Base-by-base conservation (phyloP, 495 filamentous ascomycete genomes). In the Bryoglossum gracile region DNA sequence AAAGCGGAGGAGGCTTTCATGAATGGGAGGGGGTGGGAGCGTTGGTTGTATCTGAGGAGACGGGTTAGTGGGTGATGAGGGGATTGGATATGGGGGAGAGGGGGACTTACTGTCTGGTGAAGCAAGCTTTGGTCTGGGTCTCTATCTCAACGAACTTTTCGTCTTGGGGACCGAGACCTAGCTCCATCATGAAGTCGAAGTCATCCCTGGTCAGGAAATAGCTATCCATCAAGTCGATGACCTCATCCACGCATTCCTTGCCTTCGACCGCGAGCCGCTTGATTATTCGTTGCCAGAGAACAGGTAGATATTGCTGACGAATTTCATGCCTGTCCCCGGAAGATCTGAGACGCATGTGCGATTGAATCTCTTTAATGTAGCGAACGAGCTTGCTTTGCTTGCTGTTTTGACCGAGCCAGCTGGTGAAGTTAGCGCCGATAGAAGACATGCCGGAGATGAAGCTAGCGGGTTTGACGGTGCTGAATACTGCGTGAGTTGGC, bases 171-270 rank as follows among this genome's bases (percentile, higher is more conserved):
- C 92, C 94, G 25, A 99, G 74, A 9, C 89, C 91, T 9, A 99
- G 79, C 65, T 99, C 92, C 51, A 90, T 69, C 57, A 97, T 86
- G 11, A 79, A 83, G 63, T 99, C 92, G 65, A 84, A 95, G 65
- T 99, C 92, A 5, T 97, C 92, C 47, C 81, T 80, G 0, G 92
- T 97, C n/a, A 99, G 75, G 67, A 83, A 99, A 64, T 99, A 99
- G 63, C 82, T 85, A 59, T 99, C 92, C 92, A 99, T 95, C 35
- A 95, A 71, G 8, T 63, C 58, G 43, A 58, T 60, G 34, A 84
- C 70, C n/a, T 80, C 77, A 0, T 75, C 69, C 26, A 92, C 79
- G 21, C 73, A 71, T 0, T 89, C 84, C 61, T 87, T 89, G 56
- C 88, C 88, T 40, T 87, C 78, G 0, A 67, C 63, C 59, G 82